phyloP scores from a whole-genome alignment of 768 basidiomycete species.

The Gautieria morchelliformis region DNA sequence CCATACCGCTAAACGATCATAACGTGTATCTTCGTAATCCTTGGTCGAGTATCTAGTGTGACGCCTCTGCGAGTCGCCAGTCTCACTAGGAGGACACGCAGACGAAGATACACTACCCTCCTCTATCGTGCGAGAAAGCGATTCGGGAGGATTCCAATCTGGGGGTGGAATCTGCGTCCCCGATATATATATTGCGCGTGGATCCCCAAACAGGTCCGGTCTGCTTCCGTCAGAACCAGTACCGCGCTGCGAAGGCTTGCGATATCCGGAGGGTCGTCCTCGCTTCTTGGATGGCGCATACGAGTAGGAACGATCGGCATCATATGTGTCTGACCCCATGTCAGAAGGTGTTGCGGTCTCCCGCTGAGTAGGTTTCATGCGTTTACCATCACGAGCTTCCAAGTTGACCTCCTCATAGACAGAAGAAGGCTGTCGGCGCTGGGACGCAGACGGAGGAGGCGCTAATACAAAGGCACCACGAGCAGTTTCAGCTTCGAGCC shows the following conservation, averaged over 20 bases:
- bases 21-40: neutral
- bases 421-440: neutral
- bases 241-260: neutral
- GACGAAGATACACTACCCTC: neutral
- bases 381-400: neutral
- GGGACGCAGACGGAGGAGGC: neutral
- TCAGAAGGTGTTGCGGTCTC: neutral
- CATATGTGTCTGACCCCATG: neutral
- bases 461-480: neutral
- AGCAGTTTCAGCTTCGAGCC: neutral
- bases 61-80: neutral
- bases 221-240: neutral
- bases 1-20: neutral
- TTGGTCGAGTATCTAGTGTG: constrained; percentile 4
- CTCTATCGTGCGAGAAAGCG: neutral
- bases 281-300: neutral
- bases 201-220: neutral
- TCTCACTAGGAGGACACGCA: neutral
- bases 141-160: neutral
- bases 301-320: neutral
- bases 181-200: neutral
- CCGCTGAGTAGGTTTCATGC: neutral
- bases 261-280: neutral
- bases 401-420: neutral
- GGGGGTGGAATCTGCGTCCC: neutral